Conservation (phyloP, 108 stramenopile species). For the Cyclostephanos tholiformis region DNA sequence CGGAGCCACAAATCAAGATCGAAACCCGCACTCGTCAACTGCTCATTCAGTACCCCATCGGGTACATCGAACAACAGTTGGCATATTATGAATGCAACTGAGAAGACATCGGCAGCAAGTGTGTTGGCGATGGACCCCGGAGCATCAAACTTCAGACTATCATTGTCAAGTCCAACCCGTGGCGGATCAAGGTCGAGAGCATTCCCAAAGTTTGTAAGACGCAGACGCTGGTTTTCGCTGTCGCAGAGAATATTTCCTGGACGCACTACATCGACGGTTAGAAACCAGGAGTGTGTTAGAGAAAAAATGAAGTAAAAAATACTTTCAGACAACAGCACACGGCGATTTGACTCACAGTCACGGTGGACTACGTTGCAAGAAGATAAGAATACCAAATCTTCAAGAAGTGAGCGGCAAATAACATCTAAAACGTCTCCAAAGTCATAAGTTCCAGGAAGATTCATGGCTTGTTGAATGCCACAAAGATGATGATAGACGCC, state of each 20-base stretch:
- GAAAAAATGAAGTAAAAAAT: neutral
- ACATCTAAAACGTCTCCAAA: slow-evolving; percentile 66
- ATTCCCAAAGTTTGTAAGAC: slow-evolving; percentile 78
- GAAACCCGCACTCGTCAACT: slow-evolving; percentile 62
- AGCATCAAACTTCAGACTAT: slow-evolving; percentile 59
- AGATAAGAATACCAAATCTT: slow-evolving; percentile 58
- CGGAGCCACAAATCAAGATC: slow-evolving; percentile 77
- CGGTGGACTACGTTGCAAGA: slow-evolving; percentile 70
- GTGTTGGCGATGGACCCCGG: slow-evolving; percentile 71
- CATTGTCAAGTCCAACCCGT: slow-evolving; percentile 57
- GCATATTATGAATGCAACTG: slow-evolving; percentile 64
- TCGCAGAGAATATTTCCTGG: slow-evolving; percentile 64
- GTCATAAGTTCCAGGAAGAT: slow-evolving; percentile 38
- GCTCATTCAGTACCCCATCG: slow-evolving; percentile 63
- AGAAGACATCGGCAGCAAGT: slow-evolving; percentile 67
- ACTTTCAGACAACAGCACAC: neutral
- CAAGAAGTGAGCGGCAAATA: slow-evolving; percentile 46
- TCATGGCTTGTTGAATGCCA: slow-evolving; percentile 48
- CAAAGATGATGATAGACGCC: slow-evolving; percentile 49
- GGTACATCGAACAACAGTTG: slow-evolving; percentile 74
- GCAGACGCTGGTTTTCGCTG: slow-evolving; percentile 30
- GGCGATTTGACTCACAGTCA: slow-evolving; percentile 44
- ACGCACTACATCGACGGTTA: slow-evolving; percentile 41
- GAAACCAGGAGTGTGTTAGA: neutral
- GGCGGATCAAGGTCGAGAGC: slow-evolving; percentile 77